Evolutionary conservation across 495 filamentous ascomycete genomes (phyloP), one percentile per base, ranked within the genome.

Genomic region (Lasiosphaeria miniovina): DNA sequence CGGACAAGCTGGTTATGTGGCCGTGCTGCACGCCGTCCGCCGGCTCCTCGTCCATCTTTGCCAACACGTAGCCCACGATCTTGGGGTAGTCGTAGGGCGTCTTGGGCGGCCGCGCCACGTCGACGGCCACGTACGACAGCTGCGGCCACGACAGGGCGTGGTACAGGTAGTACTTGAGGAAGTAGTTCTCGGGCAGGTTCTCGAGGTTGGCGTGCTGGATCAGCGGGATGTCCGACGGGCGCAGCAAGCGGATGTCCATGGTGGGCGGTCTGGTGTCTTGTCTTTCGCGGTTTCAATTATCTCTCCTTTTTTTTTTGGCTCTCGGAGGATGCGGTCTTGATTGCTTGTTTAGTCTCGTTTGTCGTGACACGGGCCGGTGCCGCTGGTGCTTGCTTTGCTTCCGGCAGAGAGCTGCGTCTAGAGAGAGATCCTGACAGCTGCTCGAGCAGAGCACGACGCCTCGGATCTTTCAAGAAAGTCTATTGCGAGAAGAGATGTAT

Each of bases 161-260:
- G 84, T 98, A 98, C 67, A 98, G 89, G 83, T 98, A 98, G 83
- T 98, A 98, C 84, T 98, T 98, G 77, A 95, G 86, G 76, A 97
- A 98, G 84, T 98, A 98, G 82, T 98, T 98, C 77, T 98, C 94
- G 66, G 94, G 94, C 35, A 98, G 83, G 79, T 98, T 98, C 70
- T 96, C 96, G 73, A 98, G 91, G 80, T 98, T 98, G 65, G 94
- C 91, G 75, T 92, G 90, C 80, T 98, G 94, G 68, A 98, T 93
- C 65, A 96, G 87, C 49, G 90, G 94, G 65, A 96, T 93, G 78
- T 93, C 90, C 58, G 85, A 84, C 57, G 89, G 77, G 60, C 76
- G 81, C 60, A 93, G 81, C 46, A 89, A 76, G 46, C 90, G 85
- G 73, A 93, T 91, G 73, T 93, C 90, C 90, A 93, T 93, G 40